phyloP scores from a whole-genome alignment of 306 rosid genomes.

The Gastrolobium bilobum region DNA sequence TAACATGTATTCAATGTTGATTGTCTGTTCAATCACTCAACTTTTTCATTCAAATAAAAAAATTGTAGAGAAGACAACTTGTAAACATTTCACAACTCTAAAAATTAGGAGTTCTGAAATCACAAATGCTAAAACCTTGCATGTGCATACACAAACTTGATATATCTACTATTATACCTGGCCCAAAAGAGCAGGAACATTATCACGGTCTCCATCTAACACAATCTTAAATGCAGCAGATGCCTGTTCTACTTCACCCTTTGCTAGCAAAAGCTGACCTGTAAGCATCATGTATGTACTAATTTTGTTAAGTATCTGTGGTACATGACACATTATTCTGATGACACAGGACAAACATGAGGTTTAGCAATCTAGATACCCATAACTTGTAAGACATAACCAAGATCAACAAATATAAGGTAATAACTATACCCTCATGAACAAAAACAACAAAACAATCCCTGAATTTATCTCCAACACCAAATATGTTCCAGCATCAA shows the following conservation, averaged over 20 bases:
- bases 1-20: slow-evolving; percentile 14
- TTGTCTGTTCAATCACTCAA: background rate
- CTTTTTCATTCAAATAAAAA: slow-evolving; percentile 17
- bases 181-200: slow-evolving; percentile 97
- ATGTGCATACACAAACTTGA: background rate
- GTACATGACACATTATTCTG: slow-evolving; percentile 41
- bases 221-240: slow-evolving; percentile 96
- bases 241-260: slow-evolving; percentile 98
- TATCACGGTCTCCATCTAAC: slow-evolving; percentile 91
- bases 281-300: slow-evolving; percentile 52
- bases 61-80: slow-evolving; percentile 12
- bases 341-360: slow-evolving; percentile 27
- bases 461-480: slow-evolving; percentile 32
- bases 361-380: slow-evolving; percentile 29
- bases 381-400: slow-evolving; percentile 9
- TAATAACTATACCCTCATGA: slow-evolving; percentile 22
- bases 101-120: slow-evolving; percentile 16
- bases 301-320: slow-evolving; percentile 33
- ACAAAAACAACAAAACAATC: slow-evolving; percentile 34
- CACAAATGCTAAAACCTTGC: slow-evolving; percentile 17
- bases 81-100: slow-evolving; percentile 23
- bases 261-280: slow-evolving; percentile 98
- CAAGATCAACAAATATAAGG: slow-evolving; percentile 37
- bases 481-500: slow-evolving; percentile 4
- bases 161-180: slow-evolving; percentile 65